Percentiles rank a stretch among this genome's conserved stretches.
Conservation (phyloP, 495 filamentous ascomycete genomes). For the Cetradonia linearis region DNA sequence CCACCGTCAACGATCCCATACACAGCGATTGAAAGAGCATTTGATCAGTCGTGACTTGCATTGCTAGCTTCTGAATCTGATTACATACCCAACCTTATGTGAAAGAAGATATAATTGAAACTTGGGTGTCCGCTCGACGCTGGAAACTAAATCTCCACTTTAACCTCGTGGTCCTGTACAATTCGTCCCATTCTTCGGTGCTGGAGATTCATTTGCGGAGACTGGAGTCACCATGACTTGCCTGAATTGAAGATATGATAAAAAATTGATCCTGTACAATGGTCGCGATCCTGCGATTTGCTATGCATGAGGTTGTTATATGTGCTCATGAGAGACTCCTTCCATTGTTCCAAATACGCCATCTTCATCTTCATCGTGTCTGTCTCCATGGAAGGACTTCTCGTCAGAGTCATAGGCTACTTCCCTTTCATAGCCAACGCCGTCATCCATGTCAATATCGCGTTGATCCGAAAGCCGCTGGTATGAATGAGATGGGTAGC, state of each 20-base stretch:
- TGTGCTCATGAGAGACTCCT: slow-evolving; percentile 44
- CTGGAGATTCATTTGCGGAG: slow-evolving; percentile 25
- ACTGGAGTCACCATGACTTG: slow-evolving; percentile 19
- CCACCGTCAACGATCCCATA: background rate
- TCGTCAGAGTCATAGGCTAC: slow-evolving; percentile 74
- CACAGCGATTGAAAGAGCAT: background rate
- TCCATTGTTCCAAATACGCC: slow-evolving; percentile 96
- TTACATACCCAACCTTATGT: slow-evolving; percentile 3
- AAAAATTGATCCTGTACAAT: background rate
- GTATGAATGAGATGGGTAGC: slow-evolving; percentile 37
- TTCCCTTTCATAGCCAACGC: slow-evolving; percentile 44
- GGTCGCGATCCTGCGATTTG: background rate
- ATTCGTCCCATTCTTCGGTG: slow-evolving; percentile 26
- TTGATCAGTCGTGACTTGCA: background rate
- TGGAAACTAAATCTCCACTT: slow-evolving; percentile 25
- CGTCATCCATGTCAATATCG: slow-evolving; percentile 32
- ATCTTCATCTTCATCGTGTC: slow-evolving; percentile 84
- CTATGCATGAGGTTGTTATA: slow-evolving; percentile 10
- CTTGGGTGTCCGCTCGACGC: slow-evolving; percentile 25
- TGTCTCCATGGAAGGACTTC: slow-evolving; percentile 40
- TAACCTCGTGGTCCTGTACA: slow-evolving; percentile 24
- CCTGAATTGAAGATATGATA: background rate
- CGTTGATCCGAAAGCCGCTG: slow-evolving; percentile 27
- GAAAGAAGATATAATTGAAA: background rate
- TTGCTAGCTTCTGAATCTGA: slow-evolving; percentile 3